A percentile compares a stretch with the other conserved stretches of the same genome.
These are phyloP conservation scores for Apiotrichum domesticum DNA, from an alignment of 1,284 basidiomycete species.

Conservation along the genomic window DNA sequence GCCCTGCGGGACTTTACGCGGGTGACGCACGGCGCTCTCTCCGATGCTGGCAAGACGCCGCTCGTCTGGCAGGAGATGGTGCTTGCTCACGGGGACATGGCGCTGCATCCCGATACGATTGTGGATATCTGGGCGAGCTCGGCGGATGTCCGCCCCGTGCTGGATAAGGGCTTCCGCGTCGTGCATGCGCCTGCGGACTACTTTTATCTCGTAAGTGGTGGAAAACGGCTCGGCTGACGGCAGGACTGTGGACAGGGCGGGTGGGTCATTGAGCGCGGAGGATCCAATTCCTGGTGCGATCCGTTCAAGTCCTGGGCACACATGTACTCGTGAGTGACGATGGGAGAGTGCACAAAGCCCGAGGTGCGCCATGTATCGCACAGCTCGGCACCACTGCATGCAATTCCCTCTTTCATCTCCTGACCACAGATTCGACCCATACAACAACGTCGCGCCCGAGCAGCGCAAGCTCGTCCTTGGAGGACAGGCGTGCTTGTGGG, in stretches of 20 bases:
- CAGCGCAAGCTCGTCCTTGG: constrained; percentile 60
- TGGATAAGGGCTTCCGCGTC: constrained; percentile 56
- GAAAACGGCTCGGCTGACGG: not conserved
- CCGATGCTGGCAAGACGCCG: constrained; percentile 53
- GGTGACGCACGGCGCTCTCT: constrained; percentile 52
- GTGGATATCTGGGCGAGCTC: constrained; percentile 68
- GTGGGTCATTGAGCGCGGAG: constrained; percentile 59
- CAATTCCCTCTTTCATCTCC: not conserved
- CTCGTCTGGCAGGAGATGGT: constrained; percentile 63
- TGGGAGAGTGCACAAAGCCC: no score
- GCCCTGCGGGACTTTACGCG: constrained; percentile 61
- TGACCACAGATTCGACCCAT: constrained; percentile 57
- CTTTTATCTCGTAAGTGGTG: constrained; percentile 60
- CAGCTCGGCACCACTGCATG: no score
- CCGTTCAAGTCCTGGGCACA: constrained; percentile 72
- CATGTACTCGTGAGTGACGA: constrained; percentile 40
- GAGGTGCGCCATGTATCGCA: no score
- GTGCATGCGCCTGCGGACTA: constrained; percentile 65
- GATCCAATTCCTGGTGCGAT: constrained; percentile 58
- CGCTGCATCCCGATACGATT: constrained; percentile 60
- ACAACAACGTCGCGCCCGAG: constrained; percentile 53
- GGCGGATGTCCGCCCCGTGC: constrained; percentile 56
- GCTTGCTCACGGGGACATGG: constrained; percentile 50
- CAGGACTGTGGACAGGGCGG: constrained; percentile 70
- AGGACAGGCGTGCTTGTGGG: constrained; percentile 63